Conservation (phyloP, 2,329 filamentous ascomycete species). For the Thielaviopsis ethacetica region DNA sequence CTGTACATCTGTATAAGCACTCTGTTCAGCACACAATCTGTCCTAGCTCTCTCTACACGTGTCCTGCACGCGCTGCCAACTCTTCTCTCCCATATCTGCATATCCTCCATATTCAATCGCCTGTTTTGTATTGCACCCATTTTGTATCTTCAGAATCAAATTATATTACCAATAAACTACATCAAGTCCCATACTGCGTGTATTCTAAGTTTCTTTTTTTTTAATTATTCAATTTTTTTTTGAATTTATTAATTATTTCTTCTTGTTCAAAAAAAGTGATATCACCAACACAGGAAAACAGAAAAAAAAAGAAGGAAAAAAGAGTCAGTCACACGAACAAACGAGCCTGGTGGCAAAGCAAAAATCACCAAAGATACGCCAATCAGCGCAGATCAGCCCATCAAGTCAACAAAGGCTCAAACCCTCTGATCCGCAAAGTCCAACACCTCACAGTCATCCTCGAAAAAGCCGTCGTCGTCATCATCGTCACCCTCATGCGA, state of each 20-base stretch:
- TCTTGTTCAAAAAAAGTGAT: neutral
- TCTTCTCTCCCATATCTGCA: too few species aligned
- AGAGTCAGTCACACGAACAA: neutral
- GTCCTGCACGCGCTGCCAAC: too few species aligned
- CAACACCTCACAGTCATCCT: constrained; percentile 81
- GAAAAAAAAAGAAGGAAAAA: neutral
- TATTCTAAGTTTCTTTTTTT: neutral
- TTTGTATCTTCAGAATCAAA: too few species aligned
- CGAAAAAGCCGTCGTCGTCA: constrained; percentile 59
- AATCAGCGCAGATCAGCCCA: neutral
- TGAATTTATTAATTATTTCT: neutral
- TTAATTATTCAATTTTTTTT: constrained; percentile 1
- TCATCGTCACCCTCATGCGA: constrained; percentile 28
- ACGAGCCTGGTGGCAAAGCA: neutral
- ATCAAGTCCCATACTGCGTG: neutral
- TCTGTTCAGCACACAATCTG: too few species aligned
- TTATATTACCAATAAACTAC: too few species aligned
- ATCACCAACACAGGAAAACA: neutral
- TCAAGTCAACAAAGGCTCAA: constrained; percentile 3
- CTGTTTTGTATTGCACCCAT: too few species aligned
- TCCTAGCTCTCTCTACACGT: too few species aligned
- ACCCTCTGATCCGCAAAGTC: constrained; percentile 61
- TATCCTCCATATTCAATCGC: too few species aligned
- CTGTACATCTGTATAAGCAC: too few species aligned
- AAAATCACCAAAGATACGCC: too few species aligned